Evolutionary conservation across 208 protist genomes (phyloP).

Genomic region (Porcisia deanei): DNA sequence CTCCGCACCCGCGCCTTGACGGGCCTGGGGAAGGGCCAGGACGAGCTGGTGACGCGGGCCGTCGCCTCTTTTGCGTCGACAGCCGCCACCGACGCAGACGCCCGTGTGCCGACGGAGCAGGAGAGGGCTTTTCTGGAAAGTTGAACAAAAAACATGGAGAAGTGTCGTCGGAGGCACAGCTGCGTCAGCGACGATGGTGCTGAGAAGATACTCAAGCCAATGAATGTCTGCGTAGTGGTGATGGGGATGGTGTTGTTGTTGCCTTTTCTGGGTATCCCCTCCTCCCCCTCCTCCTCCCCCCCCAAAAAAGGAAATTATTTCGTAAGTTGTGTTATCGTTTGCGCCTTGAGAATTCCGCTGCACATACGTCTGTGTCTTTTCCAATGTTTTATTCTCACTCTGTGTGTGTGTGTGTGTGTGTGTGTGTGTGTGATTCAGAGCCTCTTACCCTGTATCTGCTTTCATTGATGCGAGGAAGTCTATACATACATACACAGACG

Average conservation of each 20-base stretch:
- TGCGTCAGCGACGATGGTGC: not conserved
- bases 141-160: not conserved
- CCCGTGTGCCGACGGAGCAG: slow-evolving; percentile 21
- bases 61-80: slow-evolving; percentile 12
- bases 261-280: not conserved
- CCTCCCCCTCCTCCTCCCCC: not conserved
- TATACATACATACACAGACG: not conserved
- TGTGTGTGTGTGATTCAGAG: slow-evolving; percentile 2
- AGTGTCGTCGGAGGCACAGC: not conserved
- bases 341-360: no score
- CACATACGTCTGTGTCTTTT: not conserved
- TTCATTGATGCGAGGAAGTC: not conserved
- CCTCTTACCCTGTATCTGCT: not conserved
- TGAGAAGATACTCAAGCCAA: not conserved
- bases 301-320: no score
- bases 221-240: not conserved
- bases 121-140: slow-evolving; percentile 29
- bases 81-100: slow-evolving; percentile 8
- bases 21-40: slow-evolving; percentile 22
- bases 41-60: slow-evolving; percentile 16
- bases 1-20: slow-evolving; percentile 21
- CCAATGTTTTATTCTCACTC: not conserved
- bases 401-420: slow-evolving; percentile 1
- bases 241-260: not conserved
- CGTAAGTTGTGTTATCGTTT: no score